Conservation (phyloP, 192 early-diverging fungal genomes). For the Gryganskiella cystojenkinii region DNA sequence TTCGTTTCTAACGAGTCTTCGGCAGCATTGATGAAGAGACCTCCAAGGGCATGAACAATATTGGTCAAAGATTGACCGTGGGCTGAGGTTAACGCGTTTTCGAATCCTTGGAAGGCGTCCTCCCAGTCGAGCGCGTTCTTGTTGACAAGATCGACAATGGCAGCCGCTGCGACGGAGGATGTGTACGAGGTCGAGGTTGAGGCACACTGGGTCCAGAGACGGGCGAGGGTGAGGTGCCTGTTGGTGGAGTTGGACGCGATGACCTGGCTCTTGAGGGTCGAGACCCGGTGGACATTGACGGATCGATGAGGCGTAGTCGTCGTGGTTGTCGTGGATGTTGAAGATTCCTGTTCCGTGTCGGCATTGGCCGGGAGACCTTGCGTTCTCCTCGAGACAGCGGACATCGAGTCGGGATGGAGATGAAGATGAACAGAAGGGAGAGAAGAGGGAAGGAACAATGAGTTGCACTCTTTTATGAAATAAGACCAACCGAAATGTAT, state of each 20-base stretch:
- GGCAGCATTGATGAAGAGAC: conserved; percentile 26
- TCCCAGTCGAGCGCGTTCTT: conserved; percentile 28
- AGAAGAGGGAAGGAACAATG: not conserved
- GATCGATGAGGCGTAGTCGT: conserved; percentile 24
- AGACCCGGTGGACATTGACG: conserved; percentile 36
- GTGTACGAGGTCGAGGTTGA: conserved; percentile 27
- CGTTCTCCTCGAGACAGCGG: conserved; percentile 9
- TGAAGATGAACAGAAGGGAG: too few species aligned
- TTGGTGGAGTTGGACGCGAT: not conserved
- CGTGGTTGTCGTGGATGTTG: not conserved
- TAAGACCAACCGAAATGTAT: too few species aligned
- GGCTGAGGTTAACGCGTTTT: conserved; percentile 27
- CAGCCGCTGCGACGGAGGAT: conserved; percentile 27
- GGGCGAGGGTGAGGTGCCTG: conserved; percentile 31
- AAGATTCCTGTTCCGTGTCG: not conserved
- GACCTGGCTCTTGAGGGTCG: conserved; percentile 9
- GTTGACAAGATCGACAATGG: conserved; percentile 27
- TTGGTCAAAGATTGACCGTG: conserved; percentile 39
- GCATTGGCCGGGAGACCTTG: not conserved
- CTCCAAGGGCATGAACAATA: conserved; percentile 29
- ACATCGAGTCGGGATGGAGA: not conserved
- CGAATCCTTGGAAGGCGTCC: conserved; percentile 39
- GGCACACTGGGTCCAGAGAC: conserved; percentile 43
- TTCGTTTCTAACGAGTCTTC: conserved; percentile 2
- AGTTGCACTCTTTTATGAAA: not conserved